These are phyloP conservation scores for Pichia sp. DNA, from an alignment of 1,139 yeast genomes.

Conservation along the genomic window DNA sequence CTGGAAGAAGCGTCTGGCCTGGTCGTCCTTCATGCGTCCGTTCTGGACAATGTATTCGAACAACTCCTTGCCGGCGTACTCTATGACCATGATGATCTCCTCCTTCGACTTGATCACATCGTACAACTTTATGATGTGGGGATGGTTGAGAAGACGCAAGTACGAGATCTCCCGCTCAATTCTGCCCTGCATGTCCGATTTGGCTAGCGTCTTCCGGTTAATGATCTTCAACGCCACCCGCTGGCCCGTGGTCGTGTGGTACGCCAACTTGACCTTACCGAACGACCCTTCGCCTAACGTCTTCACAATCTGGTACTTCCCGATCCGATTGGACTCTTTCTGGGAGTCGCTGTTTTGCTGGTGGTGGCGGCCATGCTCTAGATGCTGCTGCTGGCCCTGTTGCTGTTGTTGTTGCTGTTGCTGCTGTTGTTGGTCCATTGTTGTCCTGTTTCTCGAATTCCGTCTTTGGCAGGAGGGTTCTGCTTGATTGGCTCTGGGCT, in stretches of 20 bases:
- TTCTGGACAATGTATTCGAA: slow-evolving; percentile 94
- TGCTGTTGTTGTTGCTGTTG: slow-evolving; percentile 19
- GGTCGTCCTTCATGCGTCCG: slow-evolving; percentile 92
- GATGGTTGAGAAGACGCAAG: slow-evolving; percentile 83
- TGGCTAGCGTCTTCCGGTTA: slow-evolving; percentile 88
- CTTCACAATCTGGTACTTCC: slow-evolving; percentile 89
- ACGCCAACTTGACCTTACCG: slow-evolving; percentile 95
- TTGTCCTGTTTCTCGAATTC: not conserved
- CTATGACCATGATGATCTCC: slow-evolving; percentile 97
- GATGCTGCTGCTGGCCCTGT: not conserved
- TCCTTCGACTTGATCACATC: slow-evolving; percentile 95
- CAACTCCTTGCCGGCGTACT: slow-evolving; percentile 92
- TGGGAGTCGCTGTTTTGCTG: slow-evolving; percentile 3
- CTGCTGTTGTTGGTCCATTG: slow-evolving; percentile 4
- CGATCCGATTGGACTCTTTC: slow-evolving; percentile 47
- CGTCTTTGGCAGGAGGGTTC: too few relatives aligned
- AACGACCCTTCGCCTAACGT: slow-evolving; percentile 97
- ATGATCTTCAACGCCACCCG: slow-evolving; percentile 92
- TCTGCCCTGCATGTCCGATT: slow-evolving; percentile 96
- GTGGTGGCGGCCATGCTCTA: slow-evolving; percentile 1
- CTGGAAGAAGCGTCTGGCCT: slow-evolving; percentile 92
- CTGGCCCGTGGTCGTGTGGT: slow-evolving; percentile 91
- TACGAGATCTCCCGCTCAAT: slow-evolving; percentile 93
- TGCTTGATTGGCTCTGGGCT: too few relatives aligned
- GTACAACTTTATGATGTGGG: slow-evolving; percentile 92